A percentile compares a stretch with the other conserved stretches of the same genome.
phyloP scores from a whole-genome alignment of 2,329 filamentous ascomycete species.

The Xylaria sp. region DNA sequence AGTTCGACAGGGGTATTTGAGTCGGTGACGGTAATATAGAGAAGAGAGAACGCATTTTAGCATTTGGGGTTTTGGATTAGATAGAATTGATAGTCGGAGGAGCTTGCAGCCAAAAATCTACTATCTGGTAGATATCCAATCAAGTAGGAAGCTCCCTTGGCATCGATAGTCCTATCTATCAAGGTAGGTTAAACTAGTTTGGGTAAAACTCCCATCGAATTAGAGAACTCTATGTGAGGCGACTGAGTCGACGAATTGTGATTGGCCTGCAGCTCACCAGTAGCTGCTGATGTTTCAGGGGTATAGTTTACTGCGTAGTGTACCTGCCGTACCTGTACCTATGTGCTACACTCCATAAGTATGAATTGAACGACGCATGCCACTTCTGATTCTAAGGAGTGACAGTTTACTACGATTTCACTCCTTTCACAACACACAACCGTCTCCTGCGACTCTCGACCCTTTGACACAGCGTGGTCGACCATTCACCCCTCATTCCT shows the following conservation, averaged over 20 bases:
- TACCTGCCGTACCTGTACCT: neutral
- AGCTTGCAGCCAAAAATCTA: neutral
- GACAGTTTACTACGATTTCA: constrained; percentile 9
- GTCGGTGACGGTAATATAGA: constrained; percentile 17
- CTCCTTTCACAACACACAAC: constrained; percentile 15
- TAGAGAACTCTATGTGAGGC: neutral
- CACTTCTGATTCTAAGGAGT: constrained; percentile 7
- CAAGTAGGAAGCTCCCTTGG: constrained; percentile 9
- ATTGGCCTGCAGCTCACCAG: constrained; percentile 25
- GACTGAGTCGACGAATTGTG: too few species aligned
- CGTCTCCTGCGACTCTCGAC: neutral
- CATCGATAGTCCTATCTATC: neutral
- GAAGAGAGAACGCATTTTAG: constrained; percentile 39
- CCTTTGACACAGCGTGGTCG: neutral
- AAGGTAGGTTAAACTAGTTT: constrained; percentile 19
- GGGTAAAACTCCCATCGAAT: constrained; percentile 9
- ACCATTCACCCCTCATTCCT: neutral
- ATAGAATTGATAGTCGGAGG: neutral
- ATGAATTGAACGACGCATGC: constrained; percentile 22
- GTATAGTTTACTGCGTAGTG: neutral
- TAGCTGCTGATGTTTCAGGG: constrained; percentile 31
- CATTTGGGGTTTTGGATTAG: neutral
- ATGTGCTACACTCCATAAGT: constrained; percentile 9
- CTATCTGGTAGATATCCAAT: too few species aligned
- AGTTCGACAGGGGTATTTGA: constrained; percentile 29